Conservation (phyloP, 2,329 filamentous ascomycete species). For the Cladosporium austrohemisphaericum region DNA sequence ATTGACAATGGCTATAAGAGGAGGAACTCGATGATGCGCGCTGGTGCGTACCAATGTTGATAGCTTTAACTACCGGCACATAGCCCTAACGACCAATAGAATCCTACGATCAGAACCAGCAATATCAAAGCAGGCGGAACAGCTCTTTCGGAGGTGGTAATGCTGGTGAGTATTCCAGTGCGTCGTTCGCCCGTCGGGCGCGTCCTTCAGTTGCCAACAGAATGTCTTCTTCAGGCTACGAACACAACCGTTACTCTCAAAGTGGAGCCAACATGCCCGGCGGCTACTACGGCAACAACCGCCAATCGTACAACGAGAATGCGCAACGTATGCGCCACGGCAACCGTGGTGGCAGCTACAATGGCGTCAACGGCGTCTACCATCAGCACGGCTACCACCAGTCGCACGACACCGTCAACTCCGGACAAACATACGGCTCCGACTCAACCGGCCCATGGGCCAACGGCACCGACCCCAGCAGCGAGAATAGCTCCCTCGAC, state of each 20-base stretch:
- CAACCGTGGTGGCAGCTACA: constrained; percentile 41
- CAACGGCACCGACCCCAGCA: constrained; percentile 86
- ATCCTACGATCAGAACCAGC: constrained; percentile 24
- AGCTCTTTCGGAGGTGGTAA: constrained; percentile 41
- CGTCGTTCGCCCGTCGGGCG: neutral
- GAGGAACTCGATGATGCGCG: constrained; percentile 56
- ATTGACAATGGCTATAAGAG: constrained; percentile 78
- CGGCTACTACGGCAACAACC: constrained; percentile 38
- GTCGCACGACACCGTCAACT: constrained; percentile 79
- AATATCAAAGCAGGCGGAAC: constrained; percentile 33
- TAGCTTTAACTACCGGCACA: neutral
- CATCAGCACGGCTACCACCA: constrained; percentile 61
- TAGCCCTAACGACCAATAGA: constrained; percentile 17
- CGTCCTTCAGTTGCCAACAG: constrained; percentile 23
- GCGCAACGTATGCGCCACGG: constrained; percentile 38
- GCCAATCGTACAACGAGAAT: constrained; percentile 33
- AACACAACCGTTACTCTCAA: constrained; percentile 31
- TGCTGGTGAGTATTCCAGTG: constrained; percentile 3
- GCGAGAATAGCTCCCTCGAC: constrained; percentile 79
- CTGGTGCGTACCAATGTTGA: constrained; percentile 8
- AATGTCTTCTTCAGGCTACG: constrained; percentile 28
- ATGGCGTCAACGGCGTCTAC: constrained; percentile 38
- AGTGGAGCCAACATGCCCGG: constrained; percentile 19
- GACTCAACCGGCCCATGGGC: constrained; percentile 67
- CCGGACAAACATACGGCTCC: constrained; percentile 61